Conservation (phyloP, 176 grass and related monocot species). For the Avena atlantica region DNA sequence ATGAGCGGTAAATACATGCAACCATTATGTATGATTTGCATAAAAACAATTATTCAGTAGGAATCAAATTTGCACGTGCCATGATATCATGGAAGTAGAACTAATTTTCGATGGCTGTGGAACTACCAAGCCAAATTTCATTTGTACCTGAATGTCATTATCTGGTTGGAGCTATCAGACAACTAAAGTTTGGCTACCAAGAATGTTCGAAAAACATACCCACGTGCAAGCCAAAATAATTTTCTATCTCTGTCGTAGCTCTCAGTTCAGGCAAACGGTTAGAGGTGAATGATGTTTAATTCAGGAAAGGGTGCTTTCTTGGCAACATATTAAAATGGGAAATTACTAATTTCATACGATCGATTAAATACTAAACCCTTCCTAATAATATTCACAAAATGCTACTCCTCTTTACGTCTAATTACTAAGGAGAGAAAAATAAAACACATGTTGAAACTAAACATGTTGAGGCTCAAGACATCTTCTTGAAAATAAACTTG, state of each 20-base stretch:
- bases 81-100: constrained; percentile 27
- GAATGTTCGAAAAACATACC: not conserved
- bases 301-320: constrained; percentile 10
- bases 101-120: not conserved
- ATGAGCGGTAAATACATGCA: not conserved
- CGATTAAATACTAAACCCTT: not conserved
- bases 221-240: not conserved
- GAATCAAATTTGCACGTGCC: not conserved
- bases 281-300: not conserved
- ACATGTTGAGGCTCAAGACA: not conserved
- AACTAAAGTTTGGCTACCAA: not conserved
- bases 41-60: constrained; percentile 20
- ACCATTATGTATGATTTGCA: constrained; percentile 9
- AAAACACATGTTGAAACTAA: not conserved
- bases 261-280: not conserved
- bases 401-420: not conserved
- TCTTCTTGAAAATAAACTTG: not conserved
- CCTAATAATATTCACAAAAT: not conserved
- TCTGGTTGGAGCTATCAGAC: not conserved
- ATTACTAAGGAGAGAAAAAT: not conserved
- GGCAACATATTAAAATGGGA: not conserved
- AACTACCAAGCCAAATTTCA: constrained; percentile 11
- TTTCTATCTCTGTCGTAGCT: not conserved
- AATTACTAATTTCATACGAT: not conserved
- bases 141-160: constrained; percentile 11